These are phyloP conservation scores for Crotalaria pallida DNA, from an alignment of 306 rosid species.

Conservation along the genomic window DNA sequence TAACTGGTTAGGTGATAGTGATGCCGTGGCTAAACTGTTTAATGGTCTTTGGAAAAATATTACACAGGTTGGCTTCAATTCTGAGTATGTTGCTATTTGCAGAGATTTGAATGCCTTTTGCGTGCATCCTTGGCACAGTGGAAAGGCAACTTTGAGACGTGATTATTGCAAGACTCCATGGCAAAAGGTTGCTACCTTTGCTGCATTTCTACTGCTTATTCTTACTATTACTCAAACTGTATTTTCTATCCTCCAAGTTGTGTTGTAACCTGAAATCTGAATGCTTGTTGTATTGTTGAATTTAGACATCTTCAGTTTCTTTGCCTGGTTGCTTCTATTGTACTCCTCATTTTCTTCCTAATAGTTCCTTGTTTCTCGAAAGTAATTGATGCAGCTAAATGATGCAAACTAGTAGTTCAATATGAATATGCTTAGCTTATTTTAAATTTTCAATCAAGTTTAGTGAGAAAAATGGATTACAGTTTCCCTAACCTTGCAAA, in stretches of 20 bases:
- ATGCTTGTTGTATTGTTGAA: neutral
- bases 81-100: neutral
- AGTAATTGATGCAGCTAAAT: too few relatives aligned
- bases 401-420: too few relatives aligned
- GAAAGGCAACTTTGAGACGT: slow-evolving; percentile 18
- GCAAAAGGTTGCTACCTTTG: slow-evolving; percentile 4
- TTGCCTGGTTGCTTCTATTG: neutral
- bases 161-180: slow-evolving; percentile 22
- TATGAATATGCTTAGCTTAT: too few relatives aligned
- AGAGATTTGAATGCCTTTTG: neutral
- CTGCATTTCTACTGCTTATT: neutral
- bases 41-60: neutral
- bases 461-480: too few relatives aligned
- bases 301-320: neutral
- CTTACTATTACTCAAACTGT: neutral
- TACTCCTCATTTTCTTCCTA: too few relatives aligned
- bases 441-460: too few relatives aligned
- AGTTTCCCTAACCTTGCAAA: too few relatives aligned
- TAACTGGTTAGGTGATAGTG: neutral
- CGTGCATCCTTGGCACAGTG: neutral
- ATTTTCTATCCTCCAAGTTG: neutral
- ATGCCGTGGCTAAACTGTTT: neutral
- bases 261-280: neutral
- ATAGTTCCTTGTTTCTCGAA: too few relatives aligned
- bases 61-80: neutral